Base-by-base conservation (phyloP, 768 basidiomycete genomes). In the Dentipellis fragilis region DNA sequence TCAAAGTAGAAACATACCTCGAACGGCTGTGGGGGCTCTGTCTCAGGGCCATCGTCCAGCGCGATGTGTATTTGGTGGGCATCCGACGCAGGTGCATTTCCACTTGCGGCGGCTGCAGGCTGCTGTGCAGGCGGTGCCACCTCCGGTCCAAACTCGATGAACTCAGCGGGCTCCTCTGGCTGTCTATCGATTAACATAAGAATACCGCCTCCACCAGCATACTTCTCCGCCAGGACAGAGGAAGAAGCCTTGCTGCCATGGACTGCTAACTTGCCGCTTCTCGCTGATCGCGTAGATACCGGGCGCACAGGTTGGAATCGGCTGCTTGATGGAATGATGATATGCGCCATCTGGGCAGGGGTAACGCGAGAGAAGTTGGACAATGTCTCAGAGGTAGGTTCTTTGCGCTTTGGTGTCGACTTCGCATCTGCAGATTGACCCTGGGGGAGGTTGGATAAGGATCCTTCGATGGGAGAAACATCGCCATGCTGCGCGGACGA, bases 351-450 rank as follows among this genome's bases (percentile, higher is more conserved):
- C 67, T 99, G 96, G 0, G 85, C 82, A 17, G 94, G 90, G 2
- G 89, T 91, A 19, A 97, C 94, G 50, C 96, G 85, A 17, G 92
- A 88, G 66, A 97, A 86, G 74, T 99, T 99, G 19, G 82, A 73
- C 10, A 90, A 73, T 57, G 72, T 78, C 71, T 96, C 92, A 11
- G 75, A 87, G 2, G 78, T 71, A 1, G 90, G 84, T 65, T 99
- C 96, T 68, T 85, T 90, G 64, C 82, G 83, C 56, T 77, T 69
- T n/a, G 71, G 64, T 62, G 76, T 74, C 16, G 70, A 56, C n/a
- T 71, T 63, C 37, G 72, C 65, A 55, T 73, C 60, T 56, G 71
- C 57, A 60, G 73, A 72, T 53, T 60, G 59, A 64, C 74, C 70
- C 51, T 76, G 78, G 12, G 74, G 71, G 46, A 79, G 71, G 61